Percentiles rank a stretch among this genome's conserved stretches.
phyloP scores from a whole-genome alignment of 2,329 filamentous ascomycete genomes.

The Trichoderma simmonsii region DNA sequence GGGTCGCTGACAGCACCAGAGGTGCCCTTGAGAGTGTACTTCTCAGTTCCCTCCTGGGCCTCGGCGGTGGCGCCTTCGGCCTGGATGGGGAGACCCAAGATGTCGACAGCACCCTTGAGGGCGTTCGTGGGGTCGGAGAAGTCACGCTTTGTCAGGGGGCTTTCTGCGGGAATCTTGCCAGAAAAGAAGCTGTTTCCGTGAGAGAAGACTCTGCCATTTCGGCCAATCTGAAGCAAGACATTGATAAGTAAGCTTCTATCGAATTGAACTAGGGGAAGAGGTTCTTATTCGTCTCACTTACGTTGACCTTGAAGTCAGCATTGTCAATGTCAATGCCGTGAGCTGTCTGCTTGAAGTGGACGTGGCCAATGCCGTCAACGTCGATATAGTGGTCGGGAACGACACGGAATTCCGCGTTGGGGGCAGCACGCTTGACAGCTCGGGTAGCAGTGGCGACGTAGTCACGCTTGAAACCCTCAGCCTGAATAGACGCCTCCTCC shows the following conservation, averaged over 20 bases:
- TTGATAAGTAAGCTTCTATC: neutral
- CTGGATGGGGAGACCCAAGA: conserved; percentile 34
- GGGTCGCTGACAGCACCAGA: conserved; percentile 50
- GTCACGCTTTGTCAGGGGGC: conserved; percentile 39
- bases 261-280: fast-evolving
- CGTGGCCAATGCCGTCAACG: conserved; percentile 54
- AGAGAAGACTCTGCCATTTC: conserved; percentile 55
- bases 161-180: conserved; percentile 40
- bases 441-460: conserved; percentile 45
- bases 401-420: conserved; percentile 46
- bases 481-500: conserved; percentile 24
- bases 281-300: conserved; percentile 32
- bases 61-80: conserved; percentile 27
- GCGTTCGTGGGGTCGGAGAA: conserved; percentile 43
- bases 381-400: conserved; percentile 53
- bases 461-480: conserved; percentile 23
- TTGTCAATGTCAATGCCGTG: conserved; percentile 60
- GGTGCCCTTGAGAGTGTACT: conserved; percentile 45
- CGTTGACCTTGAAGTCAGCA: conserved; percentile 59
- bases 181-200: conserved; percentile 50
- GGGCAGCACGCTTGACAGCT: conserved; percentile 39
- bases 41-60: conserved; percentile 25
- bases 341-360: conserved; percentile 57
- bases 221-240: conserved; percentile 38
- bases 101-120: conserved; percentile 39